Evolutionary conservation across 495 filamentous ascomycete genomes (phyloP).

Genomic region (Opeltia flavorubescens): DNA sequence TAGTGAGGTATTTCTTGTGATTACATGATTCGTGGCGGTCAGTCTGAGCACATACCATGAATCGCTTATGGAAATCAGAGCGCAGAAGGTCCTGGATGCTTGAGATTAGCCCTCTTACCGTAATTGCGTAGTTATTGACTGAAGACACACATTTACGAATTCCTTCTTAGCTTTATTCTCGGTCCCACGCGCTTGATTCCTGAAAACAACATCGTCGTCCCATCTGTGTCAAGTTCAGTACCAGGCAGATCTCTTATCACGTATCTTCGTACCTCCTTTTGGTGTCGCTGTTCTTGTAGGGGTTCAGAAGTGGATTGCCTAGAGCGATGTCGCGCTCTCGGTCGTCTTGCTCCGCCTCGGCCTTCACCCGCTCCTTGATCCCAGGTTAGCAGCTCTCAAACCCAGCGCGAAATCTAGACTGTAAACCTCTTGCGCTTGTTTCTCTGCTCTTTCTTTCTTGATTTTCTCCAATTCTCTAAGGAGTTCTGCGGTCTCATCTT

Average conservation of each 20-base stretch:
- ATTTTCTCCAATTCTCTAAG: conserved; percentile 92
- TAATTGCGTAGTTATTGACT: background rate
- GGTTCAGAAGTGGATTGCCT: conserved; percentile 83
- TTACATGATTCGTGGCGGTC: background rate
- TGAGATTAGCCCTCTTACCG: conserved; percentile 13
- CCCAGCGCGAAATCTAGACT: too few species aligned
- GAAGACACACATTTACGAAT: conserved; percentile 72
- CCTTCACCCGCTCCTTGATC: conserved; percentile 54
- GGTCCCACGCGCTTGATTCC: conserved; percentile 91
- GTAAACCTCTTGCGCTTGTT: conserved; percentile 65
- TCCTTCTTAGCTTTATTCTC: conserved; percentile 86
- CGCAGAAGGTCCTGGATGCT: conserved; percentile 65
- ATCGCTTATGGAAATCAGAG: conserved; percentile 93
- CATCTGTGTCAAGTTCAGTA: conserved; percentile 43
- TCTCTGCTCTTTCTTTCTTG: conserved; percentile 74
- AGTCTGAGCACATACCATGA: conserved; percentile 54
- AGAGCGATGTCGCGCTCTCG: conserved; percentile 78
- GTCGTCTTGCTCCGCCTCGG: conserved; percentile 63
- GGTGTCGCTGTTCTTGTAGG: conserved; percentile 52
- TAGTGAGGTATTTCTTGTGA: background rate
- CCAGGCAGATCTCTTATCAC: conserved; percentile 2
- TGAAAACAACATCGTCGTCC: conserved; percentile 99
- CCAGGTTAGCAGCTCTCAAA: background rate
- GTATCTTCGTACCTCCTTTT: conserved; percentile 38
- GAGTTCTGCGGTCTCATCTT: conserved; percentile 82